Conservation (phyloP, 2,329 filamentous ascomycete species). For the Septoria petroselini region DNA sequence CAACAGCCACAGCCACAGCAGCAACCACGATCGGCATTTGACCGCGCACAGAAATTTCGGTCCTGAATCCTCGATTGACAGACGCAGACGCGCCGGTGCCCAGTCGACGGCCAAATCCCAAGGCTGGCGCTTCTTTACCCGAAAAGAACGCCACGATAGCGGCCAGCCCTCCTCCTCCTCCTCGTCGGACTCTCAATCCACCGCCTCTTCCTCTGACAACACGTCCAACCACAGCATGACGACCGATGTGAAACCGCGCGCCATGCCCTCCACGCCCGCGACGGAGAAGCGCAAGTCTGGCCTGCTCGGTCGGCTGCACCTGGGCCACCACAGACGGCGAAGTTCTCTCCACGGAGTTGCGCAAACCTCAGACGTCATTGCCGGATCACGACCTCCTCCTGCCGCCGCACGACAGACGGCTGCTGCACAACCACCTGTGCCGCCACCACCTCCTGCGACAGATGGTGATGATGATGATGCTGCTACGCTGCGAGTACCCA, state of each 20-base stretch:
- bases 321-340: conserved; percentile 21
- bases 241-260: conserved; percentile 18
- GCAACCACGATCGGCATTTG: conserved; percentile 10
- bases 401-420: conserved; percentile 11
- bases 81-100: conserved; percentile 10
- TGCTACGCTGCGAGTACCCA: conserved; percentile 7
- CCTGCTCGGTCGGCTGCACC: conserved; percentile 24
- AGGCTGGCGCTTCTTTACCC: conserved; percentile 10
- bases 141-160: conserved; percentile 6
- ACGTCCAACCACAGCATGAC: conserved; percentile 18
- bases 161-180: conserved; percentile 16
- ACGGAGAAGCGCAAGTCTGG: conserved; percentile 24
- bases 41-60: not conserved
- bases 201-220: not conserved
- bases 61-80: conserved; percentile 13
- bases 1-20: conserved; percentile 6
- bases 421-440: conserved; percentile 4
- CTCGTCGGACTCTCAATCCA: conserved; percentile 14
- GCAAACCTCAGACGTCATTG: conserved; percentile 1
- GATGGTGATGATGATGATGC: too few relatives aligned
- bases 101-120: conserved; percentile 11
- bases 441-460: not conserved
- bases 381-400: conserved; percentile 13
- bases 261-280: conserved; percentile 19
- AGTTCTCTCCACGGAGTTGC: conserved; percentile 10